These are phyloP conservation scores for Schizosaccharomyces japonicus DNA, from an alignment of 805 yeast species.

Conservation along the genomic window DNA sequence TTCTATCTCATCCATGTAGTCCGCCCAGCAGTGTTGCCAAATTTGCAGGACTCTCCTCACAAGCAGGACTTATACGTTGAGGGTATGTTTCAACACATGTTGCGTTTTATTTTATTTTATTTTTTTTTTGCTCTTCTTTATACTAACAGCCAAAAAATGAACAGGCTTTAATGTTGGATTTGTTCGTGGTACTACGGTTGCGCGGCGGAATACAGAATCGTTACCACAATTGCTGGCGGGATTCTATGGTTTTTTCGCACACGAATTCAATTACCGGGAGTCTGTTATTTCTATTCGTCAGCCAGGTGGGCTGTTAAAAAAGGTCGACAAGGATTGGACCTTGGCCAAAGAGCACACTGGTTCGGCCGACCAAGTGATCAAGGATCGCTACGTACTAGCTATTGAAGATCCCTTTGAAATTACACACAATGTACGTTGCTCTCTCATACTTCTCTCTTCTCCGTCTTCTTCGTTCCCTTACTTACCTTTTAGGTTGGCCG, in stretches of 20 bases:
- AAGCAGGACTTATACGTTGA: neutral
- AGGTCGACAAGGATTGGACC: slow-evolving; percentile 4
- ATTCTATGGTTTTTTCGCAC: neutral
- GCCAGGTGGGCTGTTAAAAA: slow-evolving; percentile 3
- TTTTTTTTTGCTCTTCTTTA: too few species aligned
- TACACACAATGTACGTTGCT: slow-evolving; percentile 2
- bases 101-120: too few species aligned
- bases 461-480: neutral
- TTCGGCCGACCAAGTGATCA: neutral
- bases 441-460: too few species aligned
- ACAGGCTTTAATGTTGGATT: slow-evolving; percentile 3
- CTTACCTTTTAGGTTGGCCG: neutral
- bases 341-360: slow-evolving; percentile 4
- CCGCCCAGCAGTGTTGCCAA: slow-evolving; percentile 2
- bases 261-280: slow-evolving; percentile 1
- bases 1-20: slow-evolving; percentile 4
- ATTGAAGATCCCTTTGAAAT: slow-evolving; percentile 6
- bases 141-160: too few species aligned
- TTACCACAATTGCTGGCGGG: neutral
- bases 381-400: slow-evolving; percentile 1
- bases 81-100: neutral
- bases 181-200: neutral
- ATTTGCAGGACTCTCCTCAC: neutral
- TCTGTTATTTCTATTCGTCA: neutral
- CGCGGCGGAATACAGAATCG: neutral